Evolutionary conservation across 2,329 filamentous ascomycete genomes (phyloP), one percentile per base, ranked within the genome.

Genomic region (Aureobasidium sp.): DNA sequence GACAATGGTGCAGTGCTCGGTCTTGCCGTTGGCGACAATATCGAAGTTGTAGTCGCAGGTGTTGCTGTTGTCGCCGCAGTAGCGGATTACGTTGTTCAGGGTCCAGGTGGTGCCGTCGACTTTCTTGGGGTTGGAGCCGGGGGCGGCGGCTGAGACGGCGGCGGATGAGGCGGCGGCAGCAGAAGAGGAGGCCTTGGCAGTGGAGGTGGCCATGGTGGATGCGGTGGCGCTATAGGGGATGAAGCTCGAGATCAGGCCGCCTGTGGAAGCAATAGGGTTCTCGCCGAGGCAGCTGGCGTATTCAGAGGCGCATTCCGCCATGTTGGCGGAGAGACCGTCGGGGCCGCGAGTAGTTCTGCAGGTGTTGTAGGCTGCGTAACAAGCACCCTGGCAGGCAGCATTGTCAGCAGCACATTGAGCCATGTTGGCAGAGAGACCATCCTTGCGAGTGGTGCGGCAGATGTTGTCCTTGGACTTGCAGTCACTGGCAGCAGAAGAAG

Each of bases 41-140:
- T 63, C 61, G 47, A 64, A 64, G 50, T 63, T 63, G 61, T 64
- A 64, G 63, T 64, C 63, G 57, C 63, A 64, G 49, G 59, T 61
- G 11, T 16, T 27, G 44, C 39, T 60, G 55, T 36, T 37, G 4
- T 61, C 60, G 44, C 36, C 52, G 61, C 63, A 64, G 61, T 64
- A 63, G 50, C 63, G 63, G 39, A 11, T 61, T 11, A 64, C 48
- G 57, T 64, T 60, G 53, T 64, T 32, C 39, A 64, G 36, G 11
- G 55, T 58, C 63, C 63, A 64, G 44, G 61, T 63, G 45, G 57
- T 29, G 44, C 44, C 55, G 16, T 41, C 34, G 25, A 59, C 44
- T 16, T 59, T 59, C 55, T 59, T 59, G 55, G 55, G 55, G 55
- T 44, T 49, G 16, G 29, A 39, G 32, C 55, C 55, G 16, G 41